Conservation (phyloP, 257 asterid species). For the Ligustrum vulgare region DNA sequence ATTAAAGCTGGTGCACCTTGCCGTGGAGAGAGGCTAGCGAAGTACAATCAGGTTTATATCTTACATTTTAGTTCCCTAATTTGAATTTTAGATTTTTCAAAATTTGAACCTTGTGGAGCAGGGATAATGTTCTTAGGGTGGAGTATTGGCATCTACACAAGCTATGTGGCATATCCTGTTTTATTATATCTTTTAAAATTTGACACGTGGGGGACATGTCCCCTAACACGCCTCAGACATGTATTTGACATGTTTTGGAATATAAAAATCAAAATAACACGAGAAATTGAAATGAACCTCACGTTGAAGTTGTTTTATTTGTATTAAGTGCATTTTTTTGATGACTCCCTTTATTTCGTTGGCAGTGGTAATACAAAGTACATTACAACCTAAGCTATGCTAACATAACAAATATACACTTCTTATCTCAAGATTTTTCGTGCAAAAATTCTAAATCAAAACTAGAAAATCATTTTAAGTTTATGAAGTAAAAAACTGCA, state of each 20-base stretch:
- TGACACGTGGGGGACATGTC: neutral
- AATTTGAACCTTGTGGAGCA: neutral
- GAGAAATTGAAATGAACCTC: neutral
- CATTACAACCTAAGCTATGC: neutral
- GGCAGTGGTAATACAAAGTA: neutral
- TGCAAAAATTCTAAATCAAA: neutral
- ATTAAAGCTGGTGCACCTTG: constrained; percentile 99
- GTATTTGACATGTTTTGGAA: neutral
- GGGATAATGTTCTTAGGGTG: neutral
- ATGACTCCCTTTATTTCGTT: neutral
- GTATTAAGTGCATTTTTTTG: neutral
- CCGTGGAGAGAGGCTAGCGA: constrained; percentile 95
- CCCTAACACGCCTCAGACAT: neutral
- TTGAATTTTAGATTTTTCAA: neutral
- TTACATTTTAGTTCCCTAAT: neutral
- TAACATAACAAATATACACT: neutral
- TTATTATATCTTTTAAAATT: neutral
- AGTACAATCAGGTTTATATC: constrained; percentile 86
- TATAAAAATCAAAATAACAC: neutral
- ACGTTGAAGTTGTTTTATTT: neutral
- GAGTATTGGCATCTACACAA: neutral
- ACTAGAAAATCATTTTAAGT: neutral
- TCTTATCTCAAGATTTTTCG: neutral
- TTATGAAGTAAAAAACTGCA: neutral
- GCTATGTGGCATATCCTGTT: neutral